Evolutionary conservation across 148 eudicot species (phyloP), one percentile per base, ranked within the genome.

Genomic region (Chenopodium quinoa): DNA sequence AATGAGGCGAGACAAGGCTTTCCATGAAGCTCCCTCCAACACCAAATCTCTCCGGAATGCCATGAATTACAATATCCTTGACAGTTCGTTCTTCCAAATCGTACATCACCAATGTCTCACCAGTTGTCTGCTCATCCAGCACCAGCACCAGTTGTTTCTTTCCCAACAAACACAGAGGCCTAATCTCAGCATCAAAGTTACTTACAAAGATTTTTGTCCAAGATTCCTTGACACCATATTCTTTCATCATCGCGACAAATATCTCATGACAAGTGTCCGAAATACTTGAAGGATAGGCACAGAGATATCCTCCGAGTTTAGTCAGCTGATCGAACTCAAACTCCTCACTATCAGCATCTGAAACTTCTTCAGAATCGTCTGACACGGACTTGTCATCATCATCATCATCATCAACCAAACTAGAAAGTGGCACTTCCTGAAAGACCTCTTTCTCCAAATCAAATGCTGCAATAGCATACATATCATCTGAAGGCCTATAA

Each of bases 221-320:
- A 73, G 82, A 80, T 25, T 62, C 82, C 25, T 25, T 3, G 29
- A 44, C 63, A 20, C 72, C 82, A 64, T 75, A 81, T 2, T 81
- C 78, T 81, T 74, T 81, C 83, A 73, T 81, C 31, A 81, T 14
- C 60, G 20, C 76, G 71, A 34, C 60, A 7, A 58, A n/a, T 29
- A 56, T 32, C 37, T 17, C 16, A 13, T 50, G 48, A 62, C 2
- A 60, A 9, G 48, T 27, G 14, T 22, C 20, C 20, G 20, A 56
- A 56, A 56, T 56, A 74, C 20, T 25, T 8, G 25, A 60, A 14
- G 9, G 13, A 23, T n/a, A 25, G n/a, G 73, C 3, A 47, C 78
- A 63, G 6, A 81, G 78, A 65, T 74, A 75, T 20, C 72, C 73
- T 27, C 65, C 73, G 1, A 81, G 32, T 13, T 13, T 13, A 17